A percentile compares a stretch with the other conserved stretches of the same genome.
These are phyloP conservation scores for Hermanozyma aechmeae DNA, from an alignment of 805 yeast species.

Conservation along the genomic window DNA sequence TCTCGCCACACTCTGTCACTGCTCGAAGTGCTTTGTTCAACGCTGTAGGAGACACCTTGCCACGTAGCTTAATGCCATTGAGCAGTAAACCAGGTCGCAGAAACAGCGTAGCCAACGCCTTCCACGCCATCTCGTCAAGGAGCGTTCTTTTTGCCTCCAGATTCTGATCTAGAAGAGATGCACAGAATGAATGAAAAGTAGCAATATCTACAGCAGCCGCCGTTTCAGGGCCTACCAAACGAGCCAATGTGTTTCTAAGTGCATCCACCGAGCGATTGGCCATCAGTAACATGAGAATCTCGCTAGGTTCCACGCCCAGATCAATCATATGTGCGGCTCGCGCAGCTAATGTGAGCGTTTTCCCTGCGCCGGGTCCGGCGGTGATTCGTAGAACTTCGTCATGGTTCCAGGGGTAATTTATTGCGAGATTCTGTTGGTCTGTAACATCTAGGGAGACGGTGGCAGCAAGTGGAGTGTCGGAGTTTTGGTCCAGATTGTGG, in stretches of 20 bases:
- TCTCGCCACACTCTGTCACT: slow-evolving; percentile 13
- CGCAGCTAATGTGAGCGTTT: slow-evolving; percentile 49
- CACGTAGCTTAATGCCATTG: slow-evolving; percentile 15
- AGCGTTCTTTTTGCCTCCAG: slow-evolving; percentile 16
- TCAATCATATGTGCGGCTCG: neutral
- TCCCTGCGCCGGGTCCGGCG: slow-evolving; percentile 75
- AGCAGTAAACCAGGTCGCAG: slow-evolving; percentile 24
- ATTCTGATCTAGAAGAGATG: neutral
- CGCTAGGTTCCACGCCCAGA: slow-evolving; percentile 24
- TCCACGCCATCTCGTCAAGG: slow-evolving; percentile 51
- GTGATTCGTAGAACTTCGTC: slow-evolving; percentile 38
- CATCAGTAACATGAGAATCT: slow-evolving; percentile 54
- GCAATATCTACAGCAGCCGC: neutral
- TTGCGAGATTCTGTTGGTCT: slow-evolving; percentile 36
- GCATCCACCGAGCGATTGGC: slow-evolving; percentile 61
- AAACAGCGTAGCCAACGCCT: slow-evolving; percentile 20
- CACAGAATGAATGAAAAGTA: neutral
- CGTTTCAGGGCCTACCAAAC: slow-evolving; percentile 22
- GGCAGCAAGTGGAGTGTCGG: no score
- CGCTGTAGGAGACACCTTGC: slow-evolving; percentile 12
- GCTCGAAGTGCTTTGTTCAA: slow-evolving; percentile 16
- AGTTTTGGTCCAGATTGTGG: no score
- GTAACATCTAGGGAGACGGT: no score
- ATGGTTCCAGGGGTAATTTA: slow-evolving; percentile 29
- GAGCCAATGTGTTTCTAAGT: slow-evolving; percentile 21